phyloP scores from a whole-genome alignment of 2,329 filamentous ascomycete species.

The Chaetothyriales sp. region DNA sequence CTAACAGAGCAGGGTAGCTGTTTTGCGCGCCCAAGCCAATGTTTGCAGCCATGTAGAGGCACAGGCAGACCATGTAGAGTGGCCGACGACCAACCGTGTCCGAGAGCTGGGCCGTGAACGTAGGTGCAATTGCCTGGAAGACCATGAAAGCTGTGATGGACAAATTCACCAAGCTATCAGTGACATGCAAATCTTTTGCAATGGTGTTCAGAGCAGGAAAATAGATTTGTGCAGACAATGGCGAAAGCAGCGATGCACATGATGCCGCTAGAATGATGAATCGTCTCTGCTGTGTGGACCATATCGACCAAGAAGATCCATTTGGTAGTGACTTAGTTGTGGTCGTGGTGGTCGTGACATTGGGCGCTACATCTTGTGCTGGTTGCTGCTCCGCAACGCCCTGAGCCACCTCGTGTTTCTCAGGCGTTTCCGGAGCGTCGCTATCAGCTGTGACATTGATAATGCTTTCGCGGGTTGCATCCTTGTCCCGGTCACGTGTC shows the following conservation, averaged over 20 bases:
- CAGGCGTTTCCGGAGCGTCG: not conserved
- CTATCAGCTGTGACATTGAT: not conserved
- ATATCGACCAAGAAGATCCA: not conserved
- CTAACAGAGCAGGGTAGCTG: constrained; percentile 25
- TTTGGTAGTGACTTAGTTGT: not conserved
- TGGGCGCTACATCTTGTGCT: not conserved
- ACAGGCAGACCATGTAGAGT: constrained; percentile 34
- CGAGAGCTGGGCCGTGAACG: constrained; percentile 37
- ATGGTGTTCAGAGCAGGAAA: constrained; percentile 32
- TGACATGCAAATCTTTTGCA: constrained; percentile 22
- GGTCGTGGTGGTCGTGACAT: not conserved
- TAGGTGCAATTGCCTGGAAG: constrained; percentile 40
- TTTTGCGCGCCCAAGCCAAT: constrained; percentile 28
- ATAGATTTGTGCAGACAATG: constrained; percentile 39
- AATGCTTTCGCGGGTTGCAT: not conserved
- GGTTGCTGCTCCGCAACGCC: not conserved
- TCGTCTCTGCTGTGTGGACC: not conserved
- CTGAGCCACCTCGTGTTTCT: not conserved
- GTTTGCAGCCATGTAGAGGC: constrained; percentile 30
- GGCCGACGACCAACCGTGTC: constrained; percentile 38
- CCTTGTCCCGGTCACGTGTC: not conserved
- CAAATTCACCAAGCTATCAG: constrained; percentile 13
- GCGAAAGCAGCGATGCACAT: constrained; percentile 35
- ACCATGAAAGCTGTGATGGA: constrained; percentile 28
- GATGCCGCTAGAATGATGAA: not conserved